phyloP scores from a whole-genome alignment of 2,329 filamentous ascomycete species.

The Sordariomycetes sp. region DNA sequence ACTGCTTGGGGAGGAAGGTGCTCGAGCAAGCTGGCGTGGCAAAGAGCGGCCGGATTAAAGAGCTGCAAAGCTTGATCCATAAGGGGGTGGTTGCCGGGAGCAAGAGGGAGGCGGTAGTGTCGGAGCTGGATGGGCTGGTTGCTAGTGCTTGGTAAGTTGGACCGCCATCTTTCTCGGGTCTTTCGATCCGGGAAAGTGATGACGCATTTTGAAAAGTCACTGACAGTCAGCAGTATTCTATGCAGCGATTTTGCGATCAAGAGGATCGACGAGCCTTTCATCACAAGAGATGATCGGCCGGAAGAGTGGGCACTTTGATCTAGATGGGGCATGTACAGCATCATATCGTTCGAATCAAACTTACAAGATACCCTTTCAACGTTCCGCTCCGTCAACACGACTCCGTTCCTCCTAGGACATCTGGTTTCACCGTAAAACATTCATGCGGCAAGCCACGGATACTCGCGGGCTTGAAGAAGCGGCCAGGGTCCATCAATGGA shows the following conservation, averaged over 20 bases:
- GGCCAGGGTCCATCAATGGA: too few relatives aligned
- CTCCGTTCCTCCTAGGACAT: too few relatives aligned
- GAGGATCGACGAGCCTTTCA: constrained; percentile 87
- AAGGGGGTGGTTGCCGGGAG: constrained; percentile 61
- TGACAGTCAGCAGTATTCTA: constrained; percentile 55
- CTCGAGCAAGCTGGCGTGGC: constrained; percentile 71
- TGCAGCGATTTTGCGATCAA: constrained; percentile 95
- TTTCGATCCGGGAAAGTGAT: neutral
- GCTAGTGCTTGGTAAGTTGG: constrained; percentile 71
- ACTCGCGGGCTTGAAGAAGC: too few relatives aligned
- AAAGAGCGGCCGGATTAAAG: constrained; percentile 70
- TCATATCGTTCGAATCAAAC: too few relatives aligned
- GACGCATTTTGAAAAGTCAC: constrained; percentile 3
- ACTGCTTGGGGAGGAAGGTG: constrained; percentile 81
- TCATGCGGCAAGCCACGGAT: too few relatives aligned
- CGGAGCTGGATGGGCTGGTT: constrained; percentile 85
- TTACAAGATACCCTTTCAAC: too few relatives aligned
- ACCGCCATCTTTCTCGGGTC: constrained; percentile 2
- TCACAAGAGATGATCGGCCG: constrained; percentile 60
- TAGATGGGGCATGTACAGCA: too few relatives aligned
- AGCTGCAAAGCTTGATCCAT: constrained; percentile 76
- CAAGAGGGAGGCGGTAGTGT: constrained; percentile 73
- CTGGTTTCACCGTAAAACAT: too few relatives aligned
- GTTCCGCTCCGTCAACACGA: too few relatives aligned
- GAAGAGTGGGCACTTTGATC: constrained; percentile 78